A percentile compares a stretch with the other conserved stretches of the same genome.
phyloP scores from a whole-genome alignment of 139 green algal species.

The Coelastrella sp. region DNA sequence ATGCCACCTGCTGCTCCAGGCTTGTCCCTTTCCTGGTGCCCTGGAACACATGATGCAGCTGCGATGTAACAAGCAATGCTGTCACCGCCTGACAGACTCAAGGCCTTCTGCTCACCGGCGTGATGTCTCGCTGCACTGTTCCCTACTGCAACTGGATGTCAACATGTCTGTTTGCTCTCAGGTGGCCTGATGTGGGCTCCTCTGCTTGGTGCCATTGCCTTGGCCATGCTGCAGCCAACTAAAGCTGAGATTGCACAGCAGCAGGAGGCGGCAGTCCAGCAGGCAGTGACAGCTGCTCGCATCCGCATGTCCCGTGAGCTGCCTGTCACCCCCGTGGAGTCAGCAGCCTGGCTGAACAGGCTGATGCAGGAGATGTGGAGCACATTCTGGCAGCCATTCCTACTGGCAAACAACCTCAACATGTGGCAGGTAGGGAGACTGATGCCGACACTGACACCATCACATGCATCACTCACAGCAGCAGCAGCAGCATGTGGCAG shows the following conservation, averaged over 20 bases:
- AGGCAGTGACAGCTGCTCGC: conserved; percentile 42
- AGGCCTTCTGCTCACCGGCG: neutral
- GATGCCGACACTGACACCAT: neutral
- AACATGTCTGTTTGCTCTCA: neutral
- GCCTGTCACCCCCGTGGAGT: conserved; percentile 56
- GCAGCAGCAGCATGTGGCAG: conserved; percentile 7
- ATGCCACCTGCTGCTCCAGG: too few species aligned
- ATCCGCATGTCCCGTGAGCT: conserved; percentile 27
- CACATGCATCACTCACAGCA: neutral
- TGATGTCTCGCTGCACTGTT: neutral
- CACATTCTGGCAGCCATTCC: conserved; percentile 54
- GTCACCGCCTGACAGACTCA: too few species aligned
- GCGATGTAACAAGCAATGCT: neutral
- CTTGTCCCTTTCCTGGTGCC: too few species aligned
- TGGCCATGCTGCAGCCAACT: neutral
- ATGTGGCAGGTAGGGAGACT: conserved; percentile 47
- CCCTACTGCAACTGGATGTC: neutral
- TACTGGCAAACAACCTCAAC: conserved; percentile 61
- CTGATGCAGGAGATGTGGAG: conserved; percentile 55
- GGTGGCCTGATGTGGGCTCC: conserved; percentile 51
- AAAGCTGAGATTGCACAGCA: neutral
- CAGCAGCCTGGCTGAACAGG: conserved; percentile 54
- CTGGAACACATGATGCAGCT: neutral
- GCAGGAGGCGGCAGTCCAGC: conserved; percentile 29
- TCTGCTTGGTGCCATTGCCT: conserved; percentile 31